These are phyloP conservation scores for Naganishia albida DNA, from an alignment of 1,284 basidiomycete species.

Conservation along the genomic window DNA sequence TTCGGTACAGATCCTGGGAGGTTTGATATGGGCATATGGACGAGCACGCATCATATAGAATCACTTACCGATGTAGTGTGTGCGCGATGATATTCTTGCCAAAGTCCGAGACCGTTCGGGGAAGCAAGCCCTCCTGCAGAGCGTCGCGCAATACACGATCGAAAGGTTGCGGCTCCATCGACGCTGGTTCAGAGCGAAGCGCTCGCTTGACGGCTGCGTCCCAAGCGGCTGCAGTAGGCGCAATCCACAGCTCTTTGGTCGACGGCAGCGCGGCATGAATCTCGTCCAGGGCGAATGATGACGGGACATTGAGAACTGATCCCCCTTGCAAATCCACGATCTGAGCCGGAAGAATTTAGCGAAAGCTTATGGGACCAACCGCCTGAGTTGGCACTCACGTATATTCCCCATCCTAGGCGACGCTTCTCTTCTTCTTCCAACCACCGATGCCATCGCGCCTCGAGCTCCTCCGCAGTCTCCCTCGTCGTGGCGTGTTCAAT, in stretches of 20 bases:
- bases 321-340: conserved; percentile 41
- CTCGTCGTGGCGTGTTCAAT: not conserved
- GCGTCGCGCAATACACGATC: conserved; percentile 35
- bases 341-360: conserved; percentile 28
- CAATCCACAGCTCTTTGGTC: conserved; percentile 40
- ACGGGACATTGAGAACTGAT: conserved; percentile 37
- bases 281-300: conserved; percentile 40
- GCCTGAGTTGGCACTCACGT: conserved; percentile 36
- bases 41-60: too few species aligned
- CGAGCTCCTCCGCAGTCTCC: conserved; percentile 3
- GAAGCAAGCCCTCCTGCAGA: conserved; percentile 35
- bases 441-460: conserved; percentile 34
- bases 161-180: conserved; percentile 36
- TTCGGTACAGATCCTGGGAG: conserved; percentile 27
- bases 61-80: conserved; percentile 41
- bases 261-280: conserved; percentile 39
- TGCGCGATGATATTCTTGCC: conserved; percentile 38
- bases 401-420: conserved; percentile 44
- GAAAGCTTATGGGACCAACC: not conserved
- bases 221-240: conserved; percentile 39
- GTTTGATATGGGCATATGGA: not conserved
- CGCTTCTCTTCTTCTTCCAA: conserved; percentile 42
- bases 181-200: not conserved
- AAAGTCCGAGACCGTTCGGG: conserved; percentile 37
- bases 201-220: conserved; percentile 27